Evolutionary conservation across 2,329 filamentous ascomycete genomes (phyloP), one percentile per base, ranked within the genome.

Genomic region (Aspergillus uvarum): DNA sequence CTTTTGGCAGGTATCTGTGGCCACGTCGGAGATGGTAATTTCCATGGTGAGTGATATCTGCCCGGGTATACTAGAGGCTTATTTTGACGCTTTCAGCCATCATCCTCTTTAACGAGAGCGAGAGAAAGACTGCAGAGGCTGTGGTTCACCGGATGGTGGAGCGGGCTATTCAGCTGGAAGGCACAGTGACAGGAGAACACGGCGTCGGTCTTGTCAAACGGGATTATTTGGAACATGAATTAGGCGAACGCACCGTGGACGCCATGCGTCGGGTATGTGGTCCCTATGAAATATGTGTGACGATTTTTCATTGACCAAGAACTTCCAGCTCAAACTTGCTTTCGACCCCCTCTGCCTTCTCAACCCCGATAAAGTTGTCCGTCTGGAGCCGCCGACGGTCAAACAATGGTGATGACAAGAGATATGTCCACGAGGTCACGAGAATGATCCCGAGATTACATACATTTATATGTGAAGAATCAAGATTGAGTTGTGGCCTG

Each of bases 21-120:
- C 0, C 89, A 91, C 70, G 88, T 90, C 1, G 89, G 89, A 2
- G 89, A 91, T 71, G 88, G 89, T 21, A 91, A 91, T 68, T 91
- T 91, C 68, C 89, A 91, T 68, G 81, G 85, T 82, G 77, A 78
- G 72, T 70, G 70, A 64, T 35, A 22, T 31, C 12, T 21, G 12
- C 32, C 16, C 31, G 14, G 47, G 48, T 24, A 52, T 31, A 32
- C 6, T 24, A 49, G 49, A 50, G 32, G 21, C 31, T 38, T 49
- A 55, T 57, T 47, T 35, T 52, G n/a, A 19, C 19, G 7, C 53
- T 44, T 21, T 35, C 59, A 85, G 83, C 85, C 4, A 87, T 88
- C 60, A 78, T 89, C 24, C 74, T 89, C 24, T 86, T 87, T 72
- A 85, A 84, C 60, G 81, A 85, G 3, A 76, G 78, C 4, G 83